Base-by-base conservation (phyloP, 1,284 basidiomycete genomes). In the Agaricales sp. region DNA sequence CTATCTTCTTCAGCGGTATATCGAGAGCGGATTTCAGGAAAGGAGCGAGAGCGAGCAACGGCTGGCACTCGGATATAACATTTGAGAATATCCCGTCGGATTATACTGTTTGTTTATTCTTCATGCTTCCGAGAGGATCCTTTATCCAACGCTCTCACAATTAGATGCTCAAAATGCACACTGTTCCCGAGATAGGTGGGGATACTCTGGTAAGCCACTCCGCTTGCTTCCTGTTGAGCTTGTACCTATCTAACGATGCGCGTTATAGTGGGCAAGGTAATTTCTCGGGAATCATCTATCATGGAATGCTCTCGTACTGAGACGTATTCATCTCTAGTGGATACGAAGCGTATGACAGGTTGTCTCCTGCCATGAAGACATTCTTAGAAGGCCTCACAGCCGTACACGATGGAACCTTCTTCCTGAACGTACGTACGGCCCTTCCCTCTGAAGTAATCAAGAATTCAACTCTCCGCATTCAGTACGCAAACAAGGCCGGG, bases 41-140 rank as follows among this genome's bases (percentile, higher is more conserved):
- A 18, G 60, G 55, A 20, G 57, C 57, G 12, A 64, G 64, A 16
- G 68, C 69, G 14, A 70, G 67, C 53, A 62, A 59, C 43, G 71
- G 68, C n/a, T 76, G 73, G 74, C 75, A 77, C 54, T 60, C 77
- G 0, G 83, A 88, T 61, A 82, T 87, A 57, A 80, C 80, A 0
- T 88, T 87, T 56, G 85, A 88, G 60, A 68, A 63, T 4, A 68
- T 81, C 1, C 83, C 84, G 0, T 74, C 78, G 0, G 80, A 84
- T 60, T 87, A 81, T 57, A 71, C 78, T 1, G 67, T 72, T 48
- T 20, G 66, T 57, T 18, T 6, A 18, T 46, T 37, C 18, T 11
- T 38, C 8, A 23, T 19, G 4, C 35, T 48, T 21, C 11, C 20
- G 44, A 20, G 26, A 35, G 25, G 12, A 35, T 22, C n/a, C 23